A percentile compares a stretch with the other conserved stretches of the same genome.
Evolutionary conservation across 202 grass and related monocot species (phyloP).

Genomic region (Cymbopogon flexuosus): DNA sequence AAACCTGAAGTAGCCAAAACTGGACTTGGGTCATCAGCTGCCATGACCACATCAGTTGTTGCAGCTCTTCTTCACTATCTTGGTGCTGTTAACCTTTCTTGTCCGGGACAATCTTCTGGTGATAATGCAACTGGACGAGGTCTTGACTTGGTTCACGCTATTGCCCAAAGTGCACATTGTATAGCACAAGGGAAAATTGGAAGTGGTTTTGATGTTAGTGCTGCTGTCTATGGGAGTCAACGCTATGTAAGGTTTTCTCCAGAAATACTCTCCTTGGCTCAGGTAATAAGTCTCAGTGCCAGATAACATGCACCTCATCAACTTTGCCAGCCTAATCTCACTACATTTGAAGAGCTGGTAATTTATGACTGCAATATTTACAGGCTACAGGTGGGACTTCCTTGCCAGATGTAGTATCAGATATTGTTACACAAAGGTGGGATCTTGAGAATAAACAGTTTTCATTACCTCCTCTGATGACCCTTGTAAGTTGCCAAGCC

Average conservation of each 20-base stretch:
- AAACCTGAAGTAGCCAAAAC: constrained; percentile 99
- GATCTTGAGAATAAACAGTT: constrained; percentile 73
- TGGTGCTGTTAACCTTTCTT: constrained; percentile 64
- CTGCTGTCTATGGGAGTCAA: constrained; percentile 89
- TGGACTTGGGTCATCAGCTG: constrained; percentile 92
- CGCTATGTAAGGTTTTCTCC: constrained; percentile 80
- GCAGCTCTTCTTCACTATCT: constrained; percentile 84
- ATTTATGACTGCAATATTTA: constrained; percentile 25
- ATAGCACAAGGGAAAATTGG: constrained; percentile 97
- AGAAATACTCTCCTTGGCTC: constrained; percentile 61
- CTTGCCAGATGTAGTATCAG: constrained; percentile 53
- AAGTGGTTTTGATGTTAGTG: constrained; percentile 92
- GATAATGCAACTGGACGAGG: constrained; percentile 30
- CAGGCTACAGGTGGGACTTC: constrained; percentile 49
- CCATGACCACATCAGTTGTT: constrained; percentile 92
- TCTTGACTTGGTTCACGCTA: constrained; percentile 78
- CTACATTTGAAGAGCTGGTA: background rate
- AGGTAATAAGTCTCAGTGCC: constrained; percentile 38
- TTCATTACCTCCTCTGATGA: constrained; percentile 82
- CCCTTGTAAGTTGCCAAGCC: constrained; percentile 66
- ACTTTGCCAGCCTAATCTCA: background rate
- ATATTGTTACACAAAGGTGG: constrained; percentile 72
- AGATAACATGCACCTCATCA: constrained; percentile 16
- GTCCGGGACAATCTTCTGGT: constrained; percentile 33
- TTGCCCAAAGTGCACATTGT: constrained; percentile 93